These are phyloP conservation scores for Emmonsia crescens DNA, from an alignment of 2,329 filamentous ascomycete species.

Conservation along the genomic window DNA sequence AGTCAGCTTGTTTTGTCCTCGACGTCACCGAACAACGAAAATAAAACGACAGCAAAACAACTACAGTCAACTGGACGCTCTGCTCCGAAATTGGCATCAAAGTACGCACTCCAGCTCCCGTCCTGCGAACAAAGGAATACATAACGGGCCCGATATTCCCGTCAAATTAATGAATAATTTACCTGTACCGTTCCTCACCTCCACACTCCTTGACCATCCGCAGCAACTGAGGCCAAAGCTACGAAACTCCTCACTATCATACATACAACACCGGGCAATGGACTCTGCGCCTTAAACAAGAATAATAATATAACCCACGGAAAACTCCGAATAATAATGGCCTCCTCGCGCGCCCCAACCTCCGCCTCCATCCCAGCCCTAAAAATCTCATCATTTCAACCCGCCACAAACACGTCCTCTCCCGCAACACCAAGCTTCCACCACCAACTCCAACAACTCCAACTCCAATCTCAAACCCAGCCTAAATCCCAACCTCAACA, in stretches of 20 bases:
- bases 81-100: neutral
- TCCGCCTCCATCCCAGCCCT: neutral
- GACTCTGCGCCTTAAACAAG: neutral
- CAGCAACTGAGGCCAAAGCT: neutral
- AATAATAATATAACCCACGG: neutral
- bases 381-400: neutral
- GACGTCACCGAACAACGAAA: neutral
- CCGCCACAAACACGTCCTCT: slow-evolving; percentile 8
- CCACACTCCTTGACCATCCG: neutral
- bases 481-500: neutral
- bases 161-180: neutral
- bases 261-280: neutral
- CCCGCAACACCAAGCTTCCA: slow-evolving; percentile 5
- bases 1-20: neutral
- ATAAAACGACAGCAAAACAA: neutral
- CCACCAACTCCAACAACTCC: slow-evolving; percentile 2
- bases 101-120: neutral
- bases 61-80: neutral
- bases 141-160: too few species aligned
- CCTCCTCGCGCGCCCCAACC: neutral
- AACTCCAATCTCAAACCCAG: slow-evolving; percentile 3
- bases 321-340: neutral
- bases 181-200: neutral
- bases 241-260: neutral
- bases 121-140: neutral